Conservation (phyloP, 441 rosid species). For the Erodium chrysanthum region DNA sequence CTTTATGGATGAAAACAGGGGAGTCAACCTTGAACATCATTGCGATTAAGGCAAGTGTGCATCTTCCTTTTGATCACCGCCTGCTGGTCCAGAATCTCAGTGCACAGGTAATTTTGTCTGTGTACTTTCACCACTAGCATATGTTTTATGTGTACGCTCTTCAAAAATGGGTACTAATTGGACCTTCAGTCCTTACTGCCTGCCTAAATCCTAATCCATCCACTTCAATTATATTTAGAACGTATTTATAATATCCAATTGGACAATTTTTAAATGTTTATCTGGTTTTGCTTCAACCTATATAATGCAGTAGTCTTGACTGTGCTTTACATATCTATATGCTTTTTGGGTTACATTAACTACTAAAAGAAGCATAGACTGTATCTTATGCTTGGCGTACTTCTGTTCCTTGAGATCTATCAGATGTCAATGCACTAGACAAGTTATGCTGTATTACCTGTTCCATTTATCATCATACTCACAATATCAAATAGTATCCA, state of each 20-base stretch:
- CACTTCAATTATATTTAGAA: neutral
- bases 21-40: conserved; percentile 49
- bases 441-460: neutral
- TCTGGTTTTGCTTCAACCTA: no score
- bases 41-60: conserved; percentile 81
- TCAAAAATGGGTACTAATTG: no score
- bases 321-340: neutral
- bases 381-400: neutral
- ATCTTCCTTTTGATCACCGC: conserved; percentile 73
- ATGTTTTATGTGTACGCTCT: no score
- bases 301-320: no score
- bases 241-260: no score
- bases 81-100: conserved; percentile 85
- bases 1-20: conserved; percentile 33
- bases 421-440: neutral
- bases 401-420: neutral
- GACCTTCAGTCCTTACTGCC: no score
- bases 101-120: conserved; percentile 42
- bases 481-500: neutral
- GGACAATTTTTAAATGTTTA: no score
- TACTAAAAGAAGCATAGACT: neutral
- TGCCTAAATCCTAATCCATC: no score
- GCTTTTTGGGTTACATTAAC: neutral
- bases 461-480: neutral
- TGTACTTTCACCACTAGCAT: neutral